Evolutionary conservation across 371 early-diverging fungal genomes (phyloP), one percentile per base, ranked within the genome.

Genomic region (Saksenaea oblongispora): DNA sequence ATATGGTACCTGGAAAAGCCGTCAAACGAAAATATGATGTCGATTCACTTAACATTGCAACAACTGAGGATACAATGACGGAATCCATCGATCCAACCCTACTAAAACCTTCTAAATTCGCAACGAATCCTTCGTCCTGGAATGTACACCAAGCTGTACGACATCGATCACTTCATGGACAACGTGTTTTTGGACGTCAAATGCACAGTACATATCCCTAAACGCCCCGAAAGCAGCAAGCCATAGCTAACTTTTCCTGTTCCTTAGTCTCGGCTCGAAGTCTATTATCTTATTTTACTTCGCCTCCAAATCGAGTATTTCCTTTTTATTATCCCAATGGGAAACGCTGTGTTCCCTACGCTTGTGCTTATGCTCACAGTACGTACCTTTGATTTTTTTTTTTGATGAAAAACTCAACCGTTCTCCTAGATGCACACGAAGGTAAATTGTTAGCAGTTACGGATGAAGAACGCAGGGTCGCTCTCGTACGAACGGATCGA

Each of bases 401-500:
- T n/a, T n/a, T n/a, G n/a, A 26, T n/a, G 11, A 27, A 34, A 58
- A 37, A 53, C 1, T 53, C 8, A 55, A 51, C 36, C 31, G 72
- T 56, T 53, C 54, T 68, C 11, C 44, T 69, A 42, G 51, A 2
- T 14, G 54, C 62, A 7, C 22, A 62, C 31, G 76, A 68, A 22
- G 86, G 86, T 9, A 74, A 81, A 47, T 51, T 76, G 13, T 42
- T 90, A 41, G 89, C 90, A 8, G 84, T 86, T n/a, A 83, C 82
- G 9, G 89, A 90, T 60, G 90, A 90, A 67, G 85, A 80, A 14
- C 86, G 89, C n/a, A 72, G 71, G 8, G 59, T 88, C 1, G 66
- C 78, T 2, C 41, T 90, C 1, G 56, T 90, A 14, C 70, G 87
- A 58, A 84, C 90, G 1, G 76, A 74, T 34, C 68, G 73, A 26